Percentiles rank a stretch among this genome's conserved stretches.
phyloP scores from a whole-genome alignment of 2,329 filamentous ascomycete species.

The Capronia epimyces region DNA sequence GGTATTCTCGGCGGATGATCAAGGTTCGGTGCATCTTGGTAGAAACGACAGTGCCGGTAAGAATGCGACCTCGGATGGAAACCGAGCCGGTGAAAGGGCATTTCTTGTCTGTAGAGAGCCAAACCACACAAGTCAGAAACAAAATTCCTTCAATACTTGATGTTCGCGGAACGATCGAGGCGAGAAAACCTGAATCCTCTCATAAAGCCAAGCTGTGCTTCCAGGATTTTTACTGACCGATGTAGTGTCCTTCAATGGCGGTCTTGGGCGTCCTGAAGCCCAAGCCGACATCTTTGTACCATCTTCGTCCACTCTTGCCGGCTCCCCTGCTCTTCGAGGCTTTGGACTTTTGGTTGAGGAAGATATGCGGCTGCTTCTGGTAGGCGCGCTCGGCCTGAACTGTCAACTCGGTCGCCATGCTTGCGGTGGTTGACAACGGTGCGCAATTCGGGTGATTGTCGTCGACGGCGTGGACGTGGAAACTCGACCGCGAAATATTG shows the following conservation, averaged over 20 bases:
- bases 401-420: conserved; percentile 96
- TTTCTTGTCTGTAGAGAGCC: conserved; percentile 80
- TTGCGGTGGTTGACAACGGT: conserved; percentile 44
- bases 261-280: conserved; percentile 98
- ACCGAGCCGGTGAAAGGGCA: conserved; percentile 99
- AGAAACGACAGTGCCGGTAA: conserved; percentile 97
- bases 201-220: not conserved
- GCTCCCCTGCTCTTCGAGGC: conserved; percentile 71
- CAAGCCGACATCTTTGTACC: conserved; percentile 99
- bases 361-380: conserved; percentile 99
- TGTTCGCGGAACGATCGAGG: not conserved
- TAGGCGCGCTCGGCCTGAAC: conserved; percentile 99
- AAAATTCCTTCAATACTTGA: not conserved
- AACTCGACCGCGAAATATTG: conserved; percentile 28
- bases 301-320: conserved; percentile 90
- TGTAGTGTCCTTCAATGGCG: conserved; percentile 98
- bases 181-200: not conserved
- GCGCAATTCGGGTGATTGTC: conserved; percentile 32
- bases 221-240: conserved; percentile 62
- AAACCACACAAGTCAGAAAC: conserved; percentile 27
- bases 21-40: conserved; percentile 99
- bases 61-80: conserved; percentile 99
- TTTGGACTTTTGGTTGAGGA: conserved; percentile 95
- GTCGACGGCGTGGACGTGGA: conserved; percentile 16
- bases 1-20: conserved; percentile 99